phyloP scores from a whole-genome alignment of 805 yeast genomes.

The Candida maesae region DNA sequence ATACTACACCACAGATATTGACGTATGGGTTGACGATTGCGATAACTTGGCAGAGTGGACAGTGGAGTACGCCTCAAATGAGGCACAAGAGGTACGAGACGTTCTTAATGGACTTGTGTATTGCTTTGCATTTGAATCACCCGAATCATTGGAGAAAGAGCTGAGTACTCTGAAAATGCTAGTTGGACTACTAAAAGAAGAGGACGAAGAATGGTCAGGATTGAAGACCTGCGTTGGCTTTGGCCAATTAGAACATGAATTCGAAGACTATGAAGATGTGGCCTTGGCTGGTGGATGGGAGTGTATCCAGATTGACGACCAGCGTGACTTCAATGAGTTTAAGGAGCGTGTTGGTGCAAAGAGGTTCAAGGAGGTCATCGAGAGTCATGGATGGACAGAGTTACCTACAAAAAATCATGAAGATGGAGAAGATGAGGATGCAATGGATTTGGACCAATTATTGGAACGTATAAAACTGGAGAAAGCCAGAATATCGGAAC shows the following conservation, averaged over 20 bases:
- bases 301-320: constrained; percentile 31
- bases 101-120: constrained; percentile 27
- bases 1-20: constrained; percentile 29
- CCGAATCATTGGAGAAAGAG: not conserved
- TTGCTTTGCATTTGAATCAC: constrained; percentile 16
- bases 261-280: constrained; percentile 35
- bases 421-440: constrained; percentile 1
- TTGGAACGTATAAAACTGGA: constrained; percentile 7
- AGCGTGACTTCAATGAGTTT: constrained; percentile 38
- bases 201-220: constrained; percentile 10
- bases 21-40: constrained; percentile 30
- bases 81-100: constrained; percentile 29
- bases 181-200: not conserved
- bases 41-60: constrained; percentile 32
- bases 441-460: constrained; percentile 12
- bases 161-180: not conserved
- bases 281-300: constrained; percentile 37
- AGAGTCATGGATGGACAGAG: constrained; percentile 44
- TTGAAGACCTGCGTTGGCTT: constrained; percentile 26
- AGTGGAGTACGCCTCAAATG: constrained; percentile 4
- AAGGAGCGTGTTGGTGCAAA: constrained; percentile 40
- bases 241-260: constrained; percentile 26
- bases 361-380: constrained; percentile 43
- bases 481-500: constrained; percentile 7
- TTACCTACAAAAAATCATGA: not conserved